Conservation (phyloP, 1,284 basidiomycete genomes). For the Hymenochaete sp. region DNA sequence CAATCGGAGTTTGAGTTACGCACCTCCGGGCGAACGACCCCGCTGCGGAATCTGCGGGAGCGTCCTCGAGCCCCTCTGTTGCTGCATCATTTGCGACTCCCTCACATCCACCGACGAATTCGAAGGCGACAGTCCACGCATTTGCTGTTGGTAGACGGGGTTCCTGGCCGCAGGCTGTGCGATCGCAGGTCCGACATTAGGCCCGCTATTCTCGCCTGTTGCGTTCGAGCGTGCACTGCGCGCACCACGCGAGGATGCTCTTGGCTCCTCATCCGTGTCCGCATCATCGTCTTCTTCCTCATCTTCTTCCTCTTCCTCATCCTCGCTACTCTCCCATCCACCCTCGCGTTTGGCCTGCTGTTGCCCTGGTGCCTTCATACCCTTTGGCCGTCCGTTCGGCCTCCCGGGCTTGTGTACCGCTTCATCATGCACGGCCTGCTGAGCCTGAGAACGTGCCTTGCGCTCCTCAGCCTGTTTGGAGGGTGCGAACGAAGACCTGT, state of each 20-base stretch:
- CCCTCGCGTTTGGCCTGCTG: constrained; percentile 24
- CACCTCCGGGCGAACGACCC: constrained; percentile 17
- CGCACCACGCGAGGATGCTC: constrained; percentile 15
- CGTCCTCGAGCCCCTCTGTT: constrained; percentile 20
- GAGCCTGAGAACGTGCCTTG: constrained; percentile 72
- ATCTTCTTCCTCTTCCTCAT: constrained; percentile 65
- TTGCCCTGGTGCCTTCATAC: too few relatives aligned
- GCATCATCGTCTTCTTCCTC: constrained; percentile 69
- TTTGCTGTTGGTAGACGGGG: constrained; percentile 24
- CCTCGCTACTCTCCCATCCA: constrained; percentile 65
- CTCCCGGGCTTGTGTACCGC: constrained; percentile 67
- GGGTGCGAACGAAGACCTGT: constrained; percentile 76
- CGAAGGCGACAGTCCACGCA: constrained; percentile 24
- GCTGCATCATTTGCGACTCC: constrained; percentile 15
- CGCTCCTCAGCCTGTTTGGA: constrained; percentile 75
- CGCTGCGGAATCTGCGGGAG: constrained; percentile 22
- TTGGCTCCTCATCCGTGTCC: constrained; percentile 49
- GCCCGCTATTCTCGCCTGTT: constrained; percentile 15
- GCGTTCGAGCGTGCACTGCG: neutral
- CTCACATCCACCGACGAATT: constrained; percentile 18
- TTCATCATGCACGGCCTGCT: constrained; percentile 69
- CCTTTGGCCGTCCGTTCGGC: constrained; percentile 49
- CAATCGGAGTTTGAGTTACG: constrained; percentile 8
- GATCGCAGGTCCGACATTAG: constrained; percentile 24
- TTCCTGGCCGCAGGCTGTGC: constrained; percentile 22